Conservation (phyloP, 495 filamentous ascomycete genomes). For the Friedmanniomyces simplex region DNA sequence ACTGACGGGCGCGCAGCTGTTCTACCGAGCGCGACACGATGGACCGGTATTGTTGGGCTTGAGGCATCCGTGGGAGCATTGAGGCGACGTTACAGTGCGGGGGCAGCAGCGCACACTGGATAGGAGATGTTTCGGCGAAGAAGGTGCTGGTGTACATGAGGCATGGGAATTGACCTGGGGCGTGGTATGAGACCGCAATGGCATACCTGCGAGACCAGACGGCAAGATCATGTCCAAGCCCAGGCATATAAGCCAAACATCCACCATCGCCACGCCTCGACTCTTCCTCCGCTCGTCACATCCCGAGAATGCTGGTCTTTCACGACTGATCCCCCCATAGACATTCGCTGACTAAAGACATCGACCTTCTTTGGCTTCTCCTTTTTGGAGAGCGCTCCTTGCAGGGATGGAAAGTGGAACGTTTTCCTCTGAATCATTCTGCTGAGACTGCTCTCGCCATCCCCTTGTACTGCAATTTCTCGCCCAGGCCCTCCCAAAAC, state of each 20-base stretch:
- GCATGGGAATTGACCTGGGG: background rate
- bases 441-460: no score
- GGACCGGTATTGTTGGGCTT: slow-evolving; percentile 75
- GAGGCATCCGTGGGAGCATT: slow-evolving; percentile 99
- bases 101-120: background rate
- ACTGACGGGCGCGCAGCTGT: slow-evolving; percentile 46
- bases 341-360: no score
- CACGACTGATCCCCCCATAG: no score
- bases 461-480: slow-evolving; percentile 27
- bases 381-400: no score
- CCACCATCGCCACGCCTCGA: no score
- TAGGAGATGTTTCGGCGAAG: background rate
- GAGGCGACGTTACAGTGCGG: slow-evolving; percentile 26
- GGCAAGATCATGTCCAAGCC: no score
- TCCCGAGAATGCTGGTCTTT: no score
- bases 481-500: slow-evolving; percentile 38
- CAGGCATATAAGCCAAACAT: no score
- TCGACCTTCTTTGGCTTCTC: no score
- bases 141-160: background rate
- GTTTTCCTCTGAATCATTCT: no score
- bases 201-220: background rate
- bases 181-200: background rate
- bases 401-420: no score
- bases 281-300: no score
- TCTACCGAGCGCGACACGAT: slow-evolving; percentile 95